phyloP scores from a whole-genome alignment of 163 green algal species.

The Scenedesmus sp. region DNA sequence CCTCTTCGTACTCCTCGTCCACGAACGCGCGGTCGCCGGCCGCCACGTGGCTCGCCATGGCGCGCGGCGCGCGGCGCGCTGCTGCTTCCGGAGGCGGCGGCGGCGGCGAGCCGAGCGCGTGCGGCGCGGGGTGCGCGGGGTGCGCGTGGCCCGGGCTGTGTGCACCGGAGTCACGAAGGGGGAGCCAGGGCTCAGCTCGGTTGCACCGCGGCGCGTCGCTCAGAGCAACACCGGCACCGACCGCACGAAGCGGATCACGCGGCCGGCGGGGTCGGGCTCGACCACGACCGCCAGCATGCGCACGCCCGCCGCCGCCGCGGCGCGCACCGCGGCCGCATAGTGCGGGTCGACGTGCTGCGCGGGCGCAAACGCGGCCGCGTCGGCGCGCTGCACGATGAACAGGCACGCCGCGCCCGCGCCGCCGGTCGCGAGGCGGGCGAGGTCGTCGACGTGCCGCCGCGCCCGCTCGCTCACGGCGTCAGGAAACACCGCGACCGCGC shows the following conservation, averaged over 20 bases:
- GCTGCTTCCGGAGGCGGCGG: too few relatives aligned
- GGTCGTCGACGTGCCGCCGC: constrained; percentile 69
- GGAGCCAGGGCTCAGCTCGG: too few relatives aligned
- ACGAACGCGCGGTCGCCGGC: constrained; percentile 61
- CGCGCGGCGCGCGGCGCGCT: too few relatives aligned
- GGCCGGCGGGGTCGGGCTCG: constrained; percentile 2
- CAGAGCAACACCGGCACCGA: constrained; percentile 13
- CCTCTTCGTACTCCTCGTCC: constrained; percentile 64
- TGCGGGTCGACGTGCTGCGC: constrained; percentile 62
- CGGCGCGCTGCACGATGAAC: constrained; percentile 73
- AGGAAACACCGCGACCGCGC: constrained; percentile 69
- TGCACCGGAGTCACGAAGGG: too few relatives aligned
- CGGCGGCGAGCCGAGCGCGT: too few relatives aligned
- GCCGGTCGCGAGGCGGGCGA: constrained; percentile 49
- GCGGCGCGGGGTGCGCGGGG: too few relatives aligned
- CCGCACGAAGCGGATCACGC: constrained; percentile 2
- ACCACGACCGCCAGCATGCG: constrained; percentile 34
- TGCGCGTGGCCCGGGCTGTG: too few relatives aligned
- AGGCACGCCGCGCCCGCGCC: constrained; percentile 54
- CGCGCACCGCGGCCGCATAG: constrained; percentile 59
- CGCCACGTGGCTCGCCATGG: constrained; percentile 38
- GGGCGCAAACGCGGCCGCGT: constrained; percentile 69
- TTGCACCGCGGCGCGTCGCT: not conserved
- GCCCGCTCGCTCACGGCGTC: constrained; percentile 72
- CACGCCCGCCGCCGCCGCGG: constrained; percentile 22